Percentiles rank a stretch among this genome's conserved stretches.
These are phyloP conservation scores for Aspergillus campestris DNA, from an alignment of 495 filamentous ascomycete genomes.

Conservation along the genomic window DNA sequence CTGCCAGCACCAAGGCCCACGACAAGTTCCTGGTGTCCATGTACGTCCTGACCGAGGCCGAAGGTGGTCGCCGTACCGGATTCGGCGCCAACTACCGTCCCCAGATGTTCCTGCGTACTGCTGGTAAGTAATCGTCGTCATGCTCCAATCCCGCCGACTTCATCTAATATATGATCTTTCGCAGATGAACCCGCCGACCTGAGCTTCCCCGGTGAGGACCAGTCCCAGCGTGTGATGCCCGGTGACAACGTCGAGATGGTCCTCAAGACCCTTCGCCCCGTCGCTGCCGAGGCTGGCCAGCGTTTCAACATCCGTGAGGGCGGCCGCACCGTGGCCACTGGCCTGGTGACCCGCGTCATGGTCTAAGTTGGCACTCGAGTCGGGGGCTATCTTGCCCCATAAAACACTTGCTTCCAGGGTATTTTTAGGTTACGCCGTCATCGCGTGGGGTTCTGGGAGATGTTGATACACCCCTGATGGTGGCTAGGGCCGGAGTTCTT, in stretches of 20 bases:
- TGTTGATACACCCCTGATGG: conserved; percentile 11
- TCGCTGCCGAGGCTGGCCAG: conserved; percentile 81
- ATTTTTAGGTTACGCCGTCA: conserved; percentile 22
- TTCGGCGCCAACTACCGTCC: conserved; percentile 92
- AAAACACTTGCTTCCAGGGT: conserved; percentile 15
- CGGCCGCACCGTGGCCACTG: conserved; percentile 87
- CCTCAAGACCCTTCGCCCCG: conserved; percentile 66
- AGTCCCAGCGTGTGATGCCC: conserved; percentile 78
- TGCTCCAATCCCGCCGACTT: not conserved
- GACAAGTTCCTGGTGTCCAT: conserved; percentile 87
- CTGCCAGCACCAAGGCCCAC: conserved; percentile 70
- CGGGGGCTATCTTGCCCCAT: conserved; percentile 25
- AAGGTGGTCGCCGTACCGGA: conserved; percentile 90
- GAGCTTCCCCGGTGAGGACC: conserved; percentile 72
- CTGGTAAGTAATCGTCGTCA: conserved; percentile 42
- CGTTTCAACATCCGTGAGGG: conserved; percentile 96
- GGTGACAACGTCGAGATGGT: conserved; percentile 98
- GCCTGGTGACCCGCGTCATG: conserved; percentile 78
- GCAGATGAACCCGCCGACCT: conserved; percentile 72
- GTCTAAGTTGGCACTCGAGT: conserved; percentile 13
- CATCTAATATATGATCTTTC: conserved; percentile 4
- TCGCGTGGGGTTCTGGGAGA: conserved; percentile 26
- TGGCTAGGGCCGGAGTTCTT: conserved; percentile 29
- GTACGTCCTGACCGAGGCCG: conserved; percentile 95
- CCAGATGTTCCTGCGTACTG: conserved; percentile 90